Evolutionary conservation across 108 stramenopile species (phyloP), one percentile per base, ranked within the genome.

Genomic region (Cyclostephanos invisitatus): DNA sequence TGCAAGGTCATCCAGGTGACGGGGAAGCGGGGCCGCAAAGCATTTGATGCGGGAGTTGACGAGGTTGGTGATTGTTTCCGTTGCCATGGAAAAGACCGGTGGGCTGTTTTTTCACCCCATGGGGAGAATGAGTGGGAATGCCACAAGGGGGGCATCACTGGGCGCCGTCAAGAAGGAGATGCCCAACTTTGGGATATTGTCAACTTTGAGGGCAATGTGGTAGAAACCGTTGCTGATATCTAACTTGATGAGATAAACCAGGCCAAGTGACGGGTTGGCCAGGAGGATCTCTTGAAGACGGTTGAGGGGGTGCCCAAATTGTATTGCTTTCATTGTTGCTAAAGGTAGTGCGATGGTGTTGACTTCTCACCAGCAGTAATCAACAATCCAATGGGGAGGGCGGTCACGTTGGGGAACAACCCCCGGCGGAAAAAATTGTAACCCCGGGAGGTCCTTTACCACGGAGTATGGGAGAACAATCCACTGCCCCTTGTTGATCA

Each of bases 171-270:
- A 74, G 20, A 81, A 50, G 12, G 67, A 15, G 17, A 81, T 74
- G n/a, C 63, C 80, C 3, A 81, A 51, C 6, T 28, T 54, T 18
- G 73, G 72, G 2, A 68, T 62, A 24, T 74, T 67, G 6, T 72
- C 32, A 2, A 71, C 48, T 2, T 18, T 17, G 55, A 77, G 14
- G 28, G 22, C n/a, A 7, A 77, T 37, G 21, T 62, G 51, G 54
- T 77, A 77, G 65, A 79, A 73, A 14, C 71, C 78, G 60, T 79
- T 20, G 66, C 32, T 32, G 32, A 32, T 32, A 32, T 32, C 32
- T 3, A 32, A 4, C 4, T 32, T 32, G 32, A 32, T 29, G 1
- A 49, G 48, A 5, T 49, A 49, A 5, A 49, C 48, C 2, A 5
- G 5, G 3, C 48, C 48, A 49, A 49, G 5, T 2, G 48, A 1